Conservation (phyloP, 768 basidiomycete genomes). For the Mycena indigotica region DNA sequence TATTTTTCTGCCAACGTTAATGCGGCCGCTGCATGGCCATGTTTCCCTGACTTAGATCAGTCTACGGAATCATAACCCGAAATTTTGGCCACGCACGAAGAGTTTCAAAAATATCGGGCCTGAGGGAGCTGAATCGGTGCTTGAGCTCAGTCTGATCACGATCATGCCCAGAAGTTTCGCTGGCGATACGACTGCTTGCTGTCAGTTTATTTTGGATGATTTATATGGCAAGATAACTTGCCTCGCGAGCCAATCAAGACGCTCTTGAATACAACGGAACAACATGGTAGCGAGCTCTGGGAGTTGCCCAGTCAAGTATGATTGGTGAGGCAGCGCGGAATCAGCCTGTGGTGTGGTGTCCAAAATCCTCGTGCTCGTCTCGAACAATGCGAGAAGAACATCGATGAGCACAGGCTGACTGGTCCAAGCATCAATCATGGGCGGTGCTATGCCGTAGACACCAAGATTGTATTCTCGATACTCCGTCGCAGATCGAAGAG, state of each 20-base stretch:
- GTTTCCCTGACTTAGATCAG: slow-evolving; percentile 50
- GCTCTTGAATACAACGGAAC: slow-evolving; percentile 69
- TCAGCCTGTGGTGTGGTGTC: slow-evolving; percentile 39
- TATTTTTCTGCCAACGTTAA: slow-evolving; percentile 86
- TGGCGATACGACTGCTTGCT: slow-evolving; percentile 44
- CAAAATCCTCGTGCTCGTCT: slow-evolving; percentile 54
- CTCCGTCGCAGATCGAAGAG: slow-evolving; percentile 70
- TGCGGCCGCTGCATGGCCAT: slow-evolving; percentile 67
- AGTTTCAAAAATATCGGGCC: slow-evolving; percentile 77
- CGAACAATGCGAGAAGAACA: slow-evolving; percentile 70
- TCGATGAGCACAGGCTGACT: slow-evolving; percentile 71
- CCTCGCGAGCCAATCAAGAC: slow-evolving; percentile 71
- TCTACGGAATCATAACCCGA: not conserved
- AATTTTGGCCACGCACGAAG: slow-evolving; percentile 57
- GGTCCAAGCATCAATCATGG: slow-evolving; percentile 82
- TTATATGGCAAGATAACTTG: slow-evolving; percentile 23
- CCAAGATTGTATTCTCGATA: slow-evolving; percentile 72
- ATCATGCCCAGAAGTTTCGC: slow-evolving; percentile 49
- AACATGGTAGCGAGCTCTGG: slow-evolving; percentile 65
- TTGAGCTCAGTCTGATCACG: slow-evolving; percentile 62
- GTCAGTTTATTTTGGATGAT: slow-evolving; percentile 1
- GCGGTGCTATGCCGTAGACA: slow-evolving; percentile 77
- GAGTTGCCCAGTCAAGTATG: slow-evolving; percentile 54
- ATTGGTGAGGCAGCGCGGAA: slow-evolving; percentile 26
- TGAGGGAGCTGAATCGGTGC: slow-evolving; percentile 67